Evolutionary conservation across 2,329 filamentous ascomycete genomes (phyloP).

Genomic region (Lasiodiplodia sp.): DNA sequence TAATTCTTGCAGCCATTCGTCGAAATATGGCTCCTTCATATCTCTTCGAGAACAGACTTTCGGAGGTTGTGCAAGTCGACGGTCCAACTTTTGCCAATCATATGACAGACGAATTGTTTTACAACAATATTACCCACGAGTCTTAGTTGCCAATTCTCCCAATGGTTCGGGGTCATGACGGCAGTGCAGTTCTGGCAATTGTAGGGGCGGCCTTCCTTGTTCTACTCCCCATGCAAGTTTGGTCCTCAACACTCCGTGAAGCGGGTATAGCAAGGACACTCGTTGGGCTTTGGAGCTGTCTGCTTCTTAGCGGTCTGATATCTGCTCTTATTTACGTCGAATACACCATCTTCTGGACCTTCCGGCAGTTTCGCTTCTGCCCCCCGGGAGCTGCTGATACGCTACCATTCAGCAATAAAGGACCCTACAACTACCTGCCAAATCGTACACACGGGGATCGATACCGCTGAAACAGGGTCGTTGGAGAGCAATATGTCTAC

Average conservation of each 20-base stretch:
- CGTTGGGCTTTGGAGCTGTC: not conserved
- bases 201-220: not conserved
- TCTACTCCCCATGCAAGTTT: not conserved
- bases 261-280: not conserved
- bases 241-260: not conserved
- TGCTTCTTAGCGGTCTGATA: not conserved
- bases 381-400: not conserved
- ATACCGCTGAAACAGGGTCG: not conserved
- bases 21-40: not conserved
- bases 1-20: not conserved
- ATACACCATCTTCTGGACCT: not conserved
- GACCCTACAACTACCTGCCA: not conserved
- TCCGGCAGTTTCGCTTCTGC: not conserved
- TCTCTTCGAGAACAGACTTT: not conserved
- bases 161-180: not conserved
- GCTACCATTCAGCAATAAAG: not conserved
- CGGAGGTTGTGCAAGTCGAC: not conserved
- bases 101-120: not conserved
- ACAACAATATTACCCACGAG: not conserved
- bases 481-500: not conserved
- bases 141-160: not conserved
- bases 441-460: not conserved
- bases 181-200: not conserved
- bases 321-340: not conserved
- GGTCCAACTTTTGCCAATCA: not conserved